Evolutionary conservation across 2,329 filamentous ascomycete species (phyloP), one percentile per base, ranked within the genome.

Genomic region (Claviceps fusiformis): DNA sequence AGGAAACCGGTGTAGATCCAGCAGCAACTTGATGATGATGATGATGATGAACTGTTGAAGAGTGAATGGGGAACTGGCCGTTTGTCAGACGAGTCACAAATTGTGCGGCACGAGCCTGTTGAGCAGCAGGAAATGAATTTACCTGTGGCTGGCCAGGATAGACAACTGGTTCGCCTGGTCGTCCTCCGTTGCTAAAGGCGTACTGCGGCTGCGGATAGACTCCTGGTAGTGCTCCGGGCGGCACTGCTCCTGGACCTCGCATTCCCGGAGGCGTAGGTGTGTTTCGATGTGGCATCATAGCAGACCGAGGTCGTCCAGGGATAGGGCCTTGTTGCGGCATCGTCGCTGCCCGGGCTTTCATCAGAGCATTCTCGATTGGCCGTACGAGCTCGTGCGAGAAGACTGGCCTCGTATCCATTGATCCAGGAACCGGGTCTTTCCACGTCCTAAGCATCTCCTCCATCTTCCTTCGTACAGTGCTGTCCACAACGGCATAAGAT

Each of bases 361-460:
- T 89, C 57, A 98, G 76, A 52, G 92, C 91, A 70, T 89, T 95
- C 70, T 98, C 93, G 62, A 98, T 97, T 47, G 89, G 88, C 53
- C 87, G 82, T 47, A 92, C 95, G 56, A 91, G 82, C 56, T 97
- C 90, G 44, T 83, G 79, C 33, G 89, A 82, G 66, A 98, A 98
- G 53, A 98, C 92, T 8, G 93, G 91, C 59, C 89, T 82, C n/a
- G 85, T 85, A 64, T 95, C 92, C 67, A 95, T 82, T 15, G 93
- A 95, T 51, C 92, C 93, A 1, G 92, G 90, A 15, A 97, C 90
- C 2, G 93, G 89, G 64, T 95, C 89, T 71, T 96, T 97, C 93
- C 93, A 98, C 0, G 93, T 98, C 70, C 88, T 90, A 62, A 98
- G 77, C 86, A 98, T 92, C 70, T 95, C 91, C 67, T 97, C 93